A percentile compares a stretch with the other conserved stretches of the same genome.
These are phyloP conservation scores for Leishmania tarentolae DNA, from an alignment of 208 protist genomes.

Conservation along the genomic window DNA sequence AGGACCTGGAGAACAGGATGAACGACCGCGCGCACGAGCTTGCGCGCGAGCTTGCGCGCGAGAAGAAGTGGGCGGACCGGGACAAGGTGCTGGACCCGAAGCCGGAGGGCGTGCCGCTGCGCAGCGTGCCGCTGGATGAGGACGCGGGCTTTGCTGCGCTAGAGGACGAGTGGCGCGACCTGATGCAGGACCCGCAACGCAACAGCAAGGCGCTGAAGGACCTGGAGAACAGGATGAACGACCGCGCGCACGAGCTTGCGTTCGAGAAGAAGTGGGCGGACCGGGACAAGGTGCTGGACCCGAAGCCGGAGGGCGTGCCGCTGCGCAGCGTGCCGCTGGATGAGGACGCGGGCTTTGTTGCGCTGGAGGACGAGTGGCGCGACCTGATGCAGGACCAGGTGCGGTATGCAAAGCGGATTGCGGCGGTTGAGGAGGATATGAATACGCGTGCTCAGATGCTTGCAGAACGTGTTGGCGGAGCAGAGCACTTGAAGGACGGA, in stretches of 20 bases:
- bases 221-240: background rate
- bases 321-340: constrained; percentile 42
- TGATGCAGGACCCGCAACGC: constrained; percentile 13
- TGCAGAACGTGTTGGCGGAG: background rate
- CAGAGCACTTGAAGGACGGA: background rate
- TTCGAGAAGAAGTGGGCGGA: constrained; percentile 38
- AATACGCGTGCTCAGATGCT: background rate
- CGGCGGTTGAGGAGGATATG: background rate
- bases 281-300: constrained; percentile 42
- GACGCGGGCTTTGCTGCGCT: constrained; percentile 35
- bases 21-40: constrained; percentile 53
- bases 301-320: constrained; percentile 54
- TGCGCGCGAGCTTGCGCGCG: constrained; percentile 45
- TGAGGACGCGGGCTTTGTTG: constrained; percentile 36
- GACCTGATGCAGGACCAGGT: constrained; percentile 8
- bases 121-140: constrained; percentile 37
- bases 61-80: constrained; percentile 43
- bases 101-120: constrained; percentile 53
- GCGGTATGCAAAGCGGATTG: constrained; percentile 14
- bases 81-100: constrained; percentile 35
- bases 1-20: no score
- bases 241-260: constrained; percentile 48
- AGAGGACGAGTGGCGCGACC: constrained; percentile 27
- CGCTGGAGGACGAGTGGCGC: constrained; percentile 31
- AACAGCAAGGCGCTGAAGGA: background rate